These are phyloP conservation scores for Lentinula novae-zelandiae DNA, from an alignment of 1,284 basidiomycete species.

Conservation along the genomic window DNA sequence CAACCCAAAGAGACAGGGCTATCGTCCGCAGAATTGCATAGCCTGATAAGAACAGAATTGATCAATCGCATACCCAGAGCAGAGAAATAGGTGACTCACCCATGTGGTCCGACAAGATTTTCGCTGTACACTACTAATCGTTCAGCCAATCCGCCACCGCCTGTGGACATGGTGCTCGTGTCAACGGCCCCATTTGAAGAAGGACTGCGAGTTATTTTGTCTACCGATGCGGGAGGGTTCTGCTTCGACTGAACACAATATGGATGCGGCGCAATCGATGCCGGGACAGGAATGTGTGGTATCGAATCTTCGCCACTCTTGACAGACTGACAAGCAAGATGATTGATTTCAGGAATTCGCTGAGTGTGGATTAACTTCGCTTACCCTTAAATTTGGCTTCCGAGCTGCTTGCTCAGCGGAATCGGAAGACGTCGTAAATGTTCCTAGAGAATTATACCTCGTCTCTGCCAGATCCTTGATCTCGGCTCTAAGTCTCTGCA, in stretches of 20 bases:
- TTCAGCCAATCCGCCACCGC: neutral
- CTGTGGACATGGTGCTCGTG: neutral
- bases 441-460: neutral
- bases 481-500: slow-evolving; percentile 4
- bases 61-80: neutral
- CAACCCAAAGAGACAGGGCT: slow-evolving; percentile 1
- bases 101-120: neutral
- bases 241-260: neutral
- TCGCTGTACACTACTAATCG: slow-evolving; percentile 1
- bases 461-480: slow-evolving; percentile 1
- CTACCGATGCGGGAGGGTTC: neutral
- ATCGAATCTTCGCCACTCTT: neutral
- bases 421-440: neutral
- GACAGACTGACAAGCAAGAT: neutral
- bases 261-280: neutral
- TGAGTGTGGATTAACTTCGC: neutral
- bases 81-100: neutral
- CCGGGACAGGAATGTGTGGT: neutral
- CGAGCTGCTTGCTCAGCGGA: neutral
- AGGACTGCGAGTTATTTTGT: too few relatives aligned
- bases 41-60: neutral
- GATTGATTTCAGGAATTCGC: neutral
- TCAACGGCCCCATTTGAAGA: too few relatives aligned
- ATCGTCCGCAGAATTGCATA: neutral
- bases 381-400: neutral